Percentiles rank a stretch among this genome's conserved stretches.
Conservation (phyloP, 768 basidiomycete genomes). For the Lactarius tabidus region DNA sequence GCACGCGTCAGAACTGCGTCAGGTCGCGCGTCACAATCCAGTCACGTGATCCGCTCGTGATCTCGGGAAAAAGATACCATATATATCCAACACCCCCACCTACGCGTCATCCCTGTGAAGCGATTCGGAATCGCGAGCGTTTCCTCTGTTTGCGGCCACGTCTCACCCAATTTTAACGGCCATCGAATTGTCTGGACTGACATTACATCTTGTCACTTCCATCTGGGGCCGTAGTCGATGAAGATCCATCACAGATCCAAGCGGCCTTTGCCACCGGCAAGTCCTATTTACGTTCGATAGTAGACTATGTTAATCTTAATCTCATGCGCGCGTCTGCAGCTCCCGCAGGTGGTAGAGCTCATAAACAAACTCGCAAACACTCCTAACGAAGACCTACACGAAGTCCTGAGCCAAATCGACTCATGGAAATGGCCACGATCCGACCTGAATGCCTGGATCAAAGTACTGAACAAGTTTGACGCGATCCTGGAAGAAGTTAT, state of each 20-base stretch:
- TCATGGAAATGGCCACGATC: slow-evolving; percentile 94
- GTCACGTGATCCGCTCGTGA: slow-evolving; percentile 8
- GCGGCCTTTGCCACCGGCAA: slow-evolving; percentile 73
- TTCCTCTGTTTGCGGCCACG: slow-evolving; percentile 14
- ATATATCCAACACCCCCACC: background rate
- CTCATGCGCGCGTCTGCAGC: slow-evolving; percentile 41
- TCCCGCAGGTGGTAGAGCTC: slow-evolving; percentile 75
- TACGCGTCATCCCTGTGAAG: slow-evolving; percentile 23
- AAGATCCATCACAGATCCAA: slow-evolving; percentile 85
- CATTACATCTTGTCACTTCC: slow-evolving; percentile 15
- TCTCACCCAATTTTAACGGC: slow-evolving; percentile 7
- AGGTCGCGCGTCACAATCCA: background rate
- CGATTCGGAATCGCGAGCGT: background rate
- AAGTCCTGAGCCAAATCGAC: slow-evolving; percentile 64
- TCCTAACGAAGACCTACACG: slow-evolving; percentile 65
- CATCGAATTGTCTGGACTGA: background rate
- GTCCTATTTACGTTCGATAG: slow-evolving; percentile 31
- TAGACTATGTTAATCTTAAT: slow-evolving; percentile 23
- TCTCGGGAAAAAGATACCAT: slow-evolving; percentile 18
- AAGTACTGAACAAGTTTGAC: slow-evolving; percentile 95
- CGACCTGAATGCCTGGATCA: slow-evolving; percentile 95
- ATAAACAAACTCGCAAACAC: slow-evolving; percentile 66
- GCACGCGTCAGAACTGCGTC: background rate
- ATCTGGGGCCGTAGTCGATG: slow-evolving; percentile 64
- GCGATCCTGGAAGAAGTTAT: slow-evolving; percentile 78